A percentile compares a stretch with the other conserved stretches of the same genome.
Conservation (phyloP, 2,329 filamentous ascomycete species). For the Alternaria tenuissima region DNA sequence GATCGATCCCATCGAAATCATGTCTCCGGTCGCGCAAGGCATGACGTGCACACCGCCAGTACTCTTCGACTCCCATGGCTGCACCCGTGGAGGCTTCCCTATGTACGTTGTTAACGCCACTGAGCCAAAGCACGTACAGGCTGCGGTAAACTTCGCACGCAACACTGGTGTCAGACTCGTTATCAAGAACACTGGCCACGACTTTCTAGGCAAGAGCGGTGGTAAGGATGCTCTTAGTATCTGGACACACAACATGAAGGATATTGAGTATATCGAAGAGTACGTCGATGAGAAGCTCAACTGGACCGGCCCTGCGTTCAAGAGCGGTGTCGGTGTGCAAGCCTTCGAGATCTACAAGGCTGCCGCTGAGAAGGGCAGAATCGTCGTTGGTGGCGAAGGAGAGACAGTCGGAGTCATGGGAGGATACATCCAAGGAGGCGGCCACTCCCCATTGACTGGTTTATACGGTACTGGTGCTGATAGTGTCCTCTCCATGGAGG, state of each 20-base stretch:
- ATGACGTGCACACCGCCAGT: slow-evolving; percentile 49
- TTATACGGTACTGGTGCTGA: slow-evolving; percentile 53
- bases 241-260: slow-evolving; percentile 50
- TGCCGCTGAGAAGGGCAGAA: slow-evolving; percentile 57
- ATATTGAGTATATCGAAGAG: slow-evolving; percentile 45
- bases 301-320: slow-evolving; percentile 61
- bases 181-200: slow-evolving; percentile 49
- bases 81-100: slow-evolving; percentile 48
- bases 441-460: slow-evolving; percentile 62
- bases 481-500: slow-evolving; percentile 47
- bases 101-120: slow-evolving; percentile 49
- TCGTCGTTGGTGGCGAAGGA: slow-evolving; percentile 61
- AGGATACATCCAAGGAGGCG: slow-evolving; percentile 59
- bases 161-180: slow-evolving; percentile 45
- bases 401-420: slow-evolving; percentile 61
- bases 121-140: slow-evolving; percentile 45
- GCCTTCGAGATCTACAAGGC: slow-evolving; percentile 62
- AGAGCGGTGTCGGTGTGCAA: slow-evolving; percentile 64
- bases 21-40: slow-evolving; percentile 49
- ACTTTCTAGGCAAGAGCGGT: slow-evolving; percentile 47
- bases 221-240: slow-evolving; percentile 47
- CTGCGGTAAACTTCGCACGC: slow-evolving; percentile 49
- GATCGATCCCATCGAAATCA: slow-evolving; percentile 48
- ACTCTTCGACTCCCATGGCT: slow-evolving; percentile 47
- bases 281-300: slow-evolving; percentile 41